Base-by-base conservation (phyloP, 1,284 basidiomycete species). In the Takashimella koratensis region DNA sequence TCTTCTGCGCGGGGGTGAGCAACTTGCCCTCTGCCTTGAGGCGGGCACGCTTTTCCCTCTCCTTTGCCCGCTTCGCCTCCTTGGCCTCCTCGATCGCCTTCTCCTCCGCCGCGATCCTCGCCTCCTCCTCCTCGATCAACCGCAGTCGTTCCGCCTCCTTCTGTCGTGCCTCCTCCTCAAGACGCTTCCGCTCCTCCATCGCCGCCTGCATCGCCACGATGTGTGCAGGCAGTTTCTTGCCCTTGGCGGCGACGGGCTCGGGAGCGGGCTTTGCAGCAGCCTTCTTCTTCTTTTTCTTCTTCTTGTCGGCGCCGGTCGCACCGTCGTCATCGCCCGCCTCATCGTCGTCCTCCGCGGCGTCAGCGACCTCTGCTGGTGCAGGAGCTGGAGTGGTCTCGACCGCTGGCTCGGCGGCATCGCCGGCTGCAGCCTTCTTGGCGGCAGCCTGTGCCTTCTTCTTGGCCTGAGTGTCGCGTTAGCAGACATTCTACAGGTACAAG, bases 1-100 rank as follows among this genome's bases (percentile, higher is more conserved):
- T 89, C 77, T 94, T 97, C 75, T 98, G 94, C 77, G 96, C 97
- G 71, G 93, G 90, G 5, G 93, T 96, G 45, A 97, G 81, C 26
- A 92, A 78, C 51, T 87, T 84, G 27, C 93, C 93, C 76, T 96
- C 92, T 71, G 92, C 93, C 80, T 88, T 90, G 21, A 88, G 85
- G 76, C 93, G 93, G 43, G 60, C 66, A 49, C 51, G 59, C 64
- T 67, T 68, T 54, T 88, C 90, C 83, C 90, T 92, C 78, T 96
- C 93, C 72, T 89, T 92, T 66, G 93, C 89, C 74, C 90, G 93
- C 78, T 80, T 86, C 51, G 85, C 81, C 60, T 85, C 83, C 69
- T 90, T 90, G 74, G 90, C 89, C 73, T 92, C 91, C 68, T 88
- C 87, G 59, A 83, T 86, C 66, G 76, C 76, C 60, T 77, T 78